Evolutionary conservation across 2,329 filamentous ascomycete genomes (phyloP), one percentile per base, ranked within the genome.

Genomic region (Pestalotiopsis sp.): DNA sequence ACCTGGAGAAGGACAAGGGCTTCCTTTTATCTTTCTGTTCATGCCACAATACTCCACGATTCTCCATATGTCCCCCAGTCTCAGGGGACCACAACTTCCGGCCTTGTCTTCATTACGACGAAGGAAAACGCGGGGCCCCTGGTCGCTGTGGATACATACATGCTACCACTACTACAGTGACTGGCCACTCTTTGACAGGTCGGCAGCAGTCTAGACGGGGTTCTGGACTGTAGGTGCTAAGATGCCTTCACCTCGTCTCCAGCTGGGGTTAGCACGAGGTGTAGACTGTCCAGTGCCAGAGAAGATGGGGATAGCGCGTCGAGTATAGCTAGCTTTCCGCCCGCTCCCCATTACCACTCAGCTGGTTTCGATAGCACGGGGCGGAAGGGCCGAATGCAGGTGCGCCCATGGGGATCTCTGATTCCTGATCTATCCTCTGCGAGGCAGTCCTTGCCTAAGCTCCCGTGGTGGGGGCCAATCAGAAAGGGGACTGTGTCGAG

Each of bases 111-210:
- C 36, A 67, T 67, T 60, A 38, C 65, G 31, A 67, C 65, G 52
- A 59, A 23, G n/a, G 27, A 67, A 67, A 67, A 67, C 65, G 65
- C 65, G 65, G 65, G 65, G 65, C 56, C 65, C 65, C 52, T 67
- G 49, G 31, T n/a, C 27, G 13, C 23, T 45, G 64, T 66, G 65
- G 65, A 67, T 45, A 45, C 63, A 17, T 31, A 11, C 20, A 39
- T 41, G 56, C 23, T 52, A 52, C 45, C 17, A n/a, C 45, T 36
- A 36, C 31, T 9, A 52, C 9, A 52, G 11, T 9, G 45, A 20
- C 45, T 52, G 45, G 11, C 45, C 31, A 36, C 31, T 20, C 65
- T 20, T 67, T 38, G 27, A 27, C 36, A 60, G 38, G 61, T 31
- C 65, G 17, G 39, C 23, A 38, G 41, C 23, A 67, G 65, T 60